Evolutionary conservation across 2,329 filamentous ascomycete genomes (phyloP), one percentile per base, ranked within the genome.

Genomic region (Emergomyces orientalis): DNA sequence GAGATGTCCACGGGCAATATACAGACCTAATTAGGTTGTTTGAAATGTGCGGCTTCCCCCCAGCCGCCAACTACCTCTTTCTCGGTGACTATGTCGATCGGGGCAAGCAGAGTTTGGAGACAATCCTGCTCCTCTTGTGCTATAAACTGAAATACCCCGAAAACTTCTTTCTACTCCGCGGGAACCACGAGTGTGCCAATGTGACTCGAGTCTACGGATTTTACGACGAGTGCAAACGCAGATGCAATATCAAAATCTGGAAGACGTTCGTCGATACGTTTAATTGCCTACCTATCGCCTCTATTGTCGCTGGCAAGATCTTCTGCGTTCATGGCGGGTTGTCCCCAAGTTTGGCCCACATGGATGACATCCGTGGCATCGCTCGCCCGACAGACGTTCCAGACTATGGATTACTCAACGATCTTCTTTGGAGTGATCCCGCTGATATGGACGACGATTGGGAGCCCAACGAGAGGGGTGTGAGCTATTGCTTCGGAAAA

Each of bases 321-420:
- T 97, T 97, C 75, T 97, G 92, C 71, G 93, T 97, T 19, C 94
- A 99, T 71, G 94, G 94, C 59, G 94, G 94, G 17, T 81, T 99
- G 27, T 97, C 92, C 14, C 94, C 94, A 1, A 92, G 90, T 57
- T 82, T 99, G 59, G 88, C 88, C 62, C 92, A 97, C 71, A 99
- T 99, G 94, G 94, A 97, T 71, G 93, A 99, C 74, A 99, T 99
- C 69, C 88, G 94, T 68, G 89, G 95, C 73, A 97, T 99, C 76
- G 90, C 90, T 59, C 87, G 94, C 62, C 94, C 94, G 13, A 99
- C 94, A 1, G 94, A 99, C 72, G 94, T 99, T 25, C 94, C 94
- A 7, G 94, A 99, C 73, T 97, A 97, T 74, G 94, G 94, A 14
- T 79, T 99, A 61, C 81, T 99, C 63, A 97, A 97, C 73, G 94